These are phyloP conservation scores for Fraxinus angustifolia DNA, from an alignment of 305 asterid species.

Conservation along the genomic window DNA sequence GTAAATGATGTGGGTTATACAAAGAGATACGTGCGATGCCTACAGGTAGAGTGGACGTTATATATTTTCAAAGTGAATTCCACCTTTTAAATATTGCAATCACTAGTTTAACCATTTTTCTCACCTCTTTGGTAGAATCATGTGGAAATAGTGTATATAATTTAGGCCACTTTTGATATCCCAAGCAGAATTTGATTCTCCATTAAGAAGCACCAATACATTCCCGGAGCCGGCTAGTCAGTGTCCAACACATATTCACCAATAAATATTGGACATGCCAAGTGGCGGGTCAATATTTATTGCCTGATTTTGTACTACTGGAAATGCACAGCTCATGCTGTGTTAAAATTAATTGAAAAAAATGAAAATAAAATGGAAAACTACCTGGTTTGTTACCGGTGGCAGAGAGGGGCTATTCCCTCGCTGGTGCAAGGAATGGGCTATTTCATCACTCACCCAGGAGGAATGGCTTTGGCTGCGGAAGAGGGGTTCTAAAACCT, in stretches of 20 bases:
- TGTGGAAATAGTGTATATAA: neutral
- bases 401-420: neutral
- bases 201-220: neutral
- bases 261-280: neutral
- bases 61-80: neutral
- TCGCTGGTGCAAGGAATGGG: neutral
- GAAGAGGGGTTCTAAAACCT: neutral
- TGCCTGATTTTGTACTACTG: neutral
- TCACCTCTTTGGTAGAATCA: constrained; percentile 1
- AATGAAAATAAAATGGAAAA: neutral
- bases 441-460: neutral
- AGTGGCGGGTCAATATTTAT: neutral
- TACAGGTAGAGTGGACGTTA: constrained; percentile 58
- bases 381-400: neutral
- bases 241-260: neutral
- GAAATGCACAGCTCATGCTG: neutral
- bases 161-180: neutral
- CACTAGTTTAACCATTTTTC: constrained; percentile 8
- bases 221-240: neutral
- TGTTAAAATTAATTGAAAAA: neutral
- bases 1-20: constrained; percentile 97
- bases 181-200: constrained; percentile 7
- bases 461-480: neutral
- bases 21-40: constrained; percentile 89
- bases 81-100: constrained; percentile 17